Evolutionary conservation across 1,284 basidiomycete genomes (phyloP), one percentile per base, ranked within the genome.

Genomic region (Trichosporon inkin): DNA sequence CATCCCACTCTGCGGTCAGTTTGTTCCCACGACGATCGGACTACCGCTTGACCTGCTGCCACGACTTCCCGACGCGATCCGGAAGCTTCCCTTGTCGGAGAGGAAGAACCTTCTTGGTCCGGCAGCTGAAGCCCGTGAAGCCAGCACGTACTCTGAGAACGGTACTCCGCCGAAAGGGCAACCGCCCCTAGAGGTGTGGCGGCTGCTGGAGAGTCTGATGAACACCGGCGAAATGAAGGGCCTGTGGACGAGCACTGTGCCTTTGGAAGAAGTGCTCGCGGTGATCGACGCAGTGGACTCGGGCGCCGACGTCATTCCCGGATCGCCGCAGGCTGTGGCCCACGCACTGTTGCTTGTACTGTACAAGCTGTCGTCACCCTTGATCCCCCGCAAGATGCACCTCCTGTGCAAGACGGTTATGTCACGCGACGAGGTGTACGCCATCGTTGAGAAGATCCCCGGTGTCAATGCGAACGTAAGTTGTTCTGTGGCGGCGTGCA

Each of bases 121-220:
- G 10, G 40, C 20, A 20, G 53, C 8, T 14, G 49, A 53, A 13
- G 20, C 53, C 13, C 36, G 24, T 2, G 32, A 36, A 4, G 39
- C 36, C 34, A 14, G 36, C 19, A 40, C 35, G 2, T 28, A 49
- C 44, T 49, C 44, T 6, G 40, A 44, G 40, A 24, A 5, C 20
- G 40, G 40, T 3, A 44, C 19, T 19, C 40, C 40, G 6, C 35
- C 47, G 4, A 55, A 53, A 19, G 41, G 5, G 19, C 70, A 68
- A 57, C 68, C 75, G 10, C 71, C 70, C 0, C 65, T 60, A 11
- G 69, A 73, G 56, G 55, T 74, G 2, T 77, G 75, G 75, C 63
- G 64, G 6, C 55, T 75, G 17, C 59, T 77, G 17, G 75, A 77
- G 53, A 63, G 64, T 13, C 65, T 77, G 10, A 77, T 77, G 71